Conservation (phyloP, 768 basidiomycete genomes). For the Sarcodon sp. region DNA sequence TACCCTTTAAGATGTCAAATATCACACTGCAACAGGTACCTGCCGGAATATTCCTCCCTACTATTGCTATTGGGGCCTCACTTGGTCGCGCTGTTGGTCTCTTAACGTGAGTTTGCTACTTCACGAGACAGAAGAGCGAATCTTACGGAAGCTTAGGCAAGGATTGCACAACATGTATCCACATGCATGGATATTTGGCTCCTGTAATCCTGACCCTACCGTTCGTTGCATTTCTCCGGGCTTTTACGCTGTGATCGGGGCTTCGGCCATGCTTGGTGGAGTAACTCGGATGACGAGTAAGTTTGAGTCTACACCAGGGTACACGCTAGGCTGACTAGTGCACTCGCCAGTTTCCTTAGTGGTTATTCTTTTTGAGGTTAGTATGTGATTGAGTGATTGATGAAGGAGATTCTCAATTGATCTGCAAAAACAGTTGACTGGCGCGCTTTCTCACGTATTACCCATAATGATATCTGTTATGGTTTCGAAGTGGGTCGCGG, state of each 20-base stretch:
- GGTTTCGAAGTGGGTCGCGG: slow-evolving; percentile 67
- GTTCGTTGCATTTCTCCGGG: slow-evolving; percentile 61
- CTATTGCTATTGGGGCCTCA: slow-evolving; percentile 64
- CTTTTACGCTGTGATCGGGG: slow-evolving; percentile 69
- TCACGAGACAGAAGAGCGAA: not conserved
- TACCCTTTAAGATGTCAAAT: not conserved
- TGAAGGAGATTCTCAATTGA: not conserved
- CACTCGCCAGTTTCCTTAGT: slow-evolving; percentile 47
- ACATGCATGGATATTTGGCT: slow-evolving; percentile 53
- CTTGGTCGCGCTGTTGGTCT: slow-evolving; percentile 61
- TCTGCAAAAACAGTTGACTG: slow-evolving; percentile 39
- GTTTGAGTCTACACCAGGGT: slow-evolving; percentile 7
- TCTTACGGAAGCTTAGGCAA: slow-evolving; percentile 30
- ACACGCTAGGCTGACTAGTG: not conserved
- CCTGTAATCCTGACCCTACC: slow-evolving; percentile 61
- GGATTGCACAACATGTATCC: slow-evolving; percentile 54
- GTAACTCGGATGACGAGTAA: slow-evolving; percentile 69
- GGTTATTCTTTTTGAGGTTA: slow-evolving; percentile 63
- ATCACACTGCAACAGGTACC: slow-evolving; percentile 33
- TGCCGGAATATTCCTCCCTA: slow-evolving; percentile 66
- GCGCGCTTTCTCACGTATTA: slow-evolving; percentile 68
- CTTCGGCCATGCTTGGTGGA: slow-evolving; percentile 63
- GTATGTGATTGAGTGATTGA: not conserved
- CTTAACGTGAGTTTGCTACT: slow-evolving; percentile 33
- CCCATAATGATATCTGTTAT: slow-evolving; percentile 76